Conservation (phyloP, 805 yeast species). For the Kodamaea kaohsiungensis region DNA sequence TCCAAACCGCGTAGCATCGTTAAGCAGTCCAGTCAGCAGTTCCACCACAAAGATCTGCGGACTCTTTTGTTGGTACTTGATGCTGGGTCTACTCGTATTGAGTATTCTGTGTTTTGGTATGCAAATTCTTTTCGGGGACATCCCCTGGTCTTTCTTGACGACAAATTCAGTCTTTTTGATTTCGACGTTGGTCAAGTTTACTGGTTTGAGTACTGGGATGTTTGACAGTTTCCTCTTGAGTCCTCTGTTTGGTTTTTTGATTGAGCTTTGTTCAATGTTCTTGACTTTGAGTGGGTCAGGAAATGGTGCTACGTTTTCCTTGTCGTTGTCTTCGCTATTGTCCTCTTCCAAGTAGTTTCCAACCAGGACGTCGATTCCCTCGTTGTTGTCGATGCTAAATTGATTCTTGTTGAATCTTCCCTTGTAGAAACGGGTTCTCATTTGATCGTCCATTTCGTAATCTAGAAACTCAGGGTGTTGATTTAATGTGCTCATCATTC, state of each 20-base stretch:
- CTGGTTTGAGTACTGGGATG: constrained; percentile 32
- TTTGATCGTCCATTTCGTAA: constrained; percentile 35
- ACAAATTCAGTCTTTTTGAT: constrained; percentile 9
- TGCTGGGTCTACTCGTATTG: constrained; percentile 33
- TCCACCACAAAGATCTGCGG: constrained; percentile 53
- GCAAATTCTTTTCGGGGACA: constrained; percentile 46
- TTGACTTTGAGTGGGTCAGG: constrained; percentile 22
- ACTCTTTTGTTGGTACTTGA: constrained; percentile 17
- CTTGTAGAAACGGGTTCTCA: constrained; percentile 35
- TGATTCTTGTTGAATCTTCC: constrained; percentile 31
- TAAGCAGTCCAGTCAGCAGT: constrained; percentile 57
- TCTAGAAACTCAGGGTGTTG: constrained; percentile 18
- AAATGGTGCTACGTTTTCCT: constrained; percentile 34
- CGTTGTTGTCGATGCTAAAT: constrained; percentile 17
- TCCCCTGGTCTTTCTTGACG: constrained; percentile 13
- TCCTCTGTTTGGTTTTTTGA: constrained; percentile 24
- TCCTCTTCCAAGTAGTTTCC: constrained; percentile 19
- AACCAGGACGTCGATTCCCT: constrained; percentile 37
- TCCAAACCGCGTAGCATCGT: constrained; percentile 69
- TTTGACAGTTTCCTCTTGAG: constrained; percentile 17
- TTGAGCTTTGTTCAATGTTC: constrained; percentile 10
- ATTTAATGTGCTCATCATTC: constrained; percentile 34
- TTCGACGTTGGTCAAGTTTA: constrained; percentile 20
- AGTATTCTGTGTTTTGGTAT: constrained; percentile 37
- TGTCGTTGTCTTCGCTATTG: constrained; percentile 14